Percentiles rank a stretch among this genome's conserved stretches.
phyloP scores from a whole-genome alignment of 495 filamentous ascomycete species.

The Penicillium pancosmium region DNA sequence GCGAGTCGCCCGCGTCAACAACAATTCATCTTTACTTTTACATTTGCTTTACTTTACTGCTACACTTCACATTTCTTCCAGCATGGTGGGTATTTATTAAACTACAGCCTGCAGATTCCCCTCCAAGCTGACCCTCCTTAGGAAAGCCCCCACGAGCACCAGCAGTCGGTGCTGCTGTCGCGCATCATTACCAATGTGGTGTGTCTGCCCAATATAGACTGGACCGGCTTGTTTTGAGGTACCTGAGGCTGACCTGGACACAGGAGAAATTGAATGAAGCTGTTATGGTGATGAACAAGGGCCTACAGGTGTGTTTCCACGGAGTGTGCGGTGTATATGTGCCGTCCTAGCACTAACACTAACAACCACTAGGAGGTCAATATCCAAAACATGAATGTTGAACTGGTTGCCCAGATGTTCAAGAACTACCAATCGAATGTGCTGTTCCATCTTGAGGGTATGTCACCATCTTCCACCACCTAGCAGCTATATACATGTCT shows the following conservation, averaged over 20 bases:
- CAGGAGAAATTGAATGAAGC: slow-evolving; percentile 99
- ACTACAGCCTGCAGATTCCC: neutral
- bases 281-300: slow-evolving; percentile 87
- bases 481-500: neutral
- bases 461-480: slow-evolving; percentile 10
- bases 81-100: neutral
- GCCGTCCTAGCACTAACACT: too few species aligned
- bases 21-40: neutral
- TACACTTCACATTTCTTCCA: neutral
- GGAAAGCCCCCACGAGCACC: slow-evolving; percentile 98
- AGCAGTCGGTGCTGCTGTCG: slow-evolving; percentile 88
- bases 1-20: slow-evolving; percentile 11
- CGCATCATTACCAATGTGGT: slow-evolving; percentile 98
- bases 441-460: slow-evolving; percentile 95
- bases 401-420: slow-evolving; percentile 98
- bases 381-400: slow-evolving; percentile 96
- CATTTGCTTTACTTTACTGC: neutral
- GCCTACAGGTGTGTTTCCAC: slow-evolving; percentile 66
- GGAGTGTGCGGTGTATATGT: neutral
- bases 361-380: slow-evolving; percentile 77
- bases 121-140: slow-evolving; percentile 32
- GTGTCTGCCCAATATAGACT: slow-evolving; percentile 25
- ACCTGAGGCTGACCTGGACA: neutral
- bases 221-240: too few species aligned
- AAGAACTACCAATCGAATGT: slow-evolving; percentile 99